A percentile compares a stretch with the other conserved stretches of the same genome.
Conservation (phyloP, 2,329 filamentous ascomycete genomes). For the Aspergillus candidus region DNA sequence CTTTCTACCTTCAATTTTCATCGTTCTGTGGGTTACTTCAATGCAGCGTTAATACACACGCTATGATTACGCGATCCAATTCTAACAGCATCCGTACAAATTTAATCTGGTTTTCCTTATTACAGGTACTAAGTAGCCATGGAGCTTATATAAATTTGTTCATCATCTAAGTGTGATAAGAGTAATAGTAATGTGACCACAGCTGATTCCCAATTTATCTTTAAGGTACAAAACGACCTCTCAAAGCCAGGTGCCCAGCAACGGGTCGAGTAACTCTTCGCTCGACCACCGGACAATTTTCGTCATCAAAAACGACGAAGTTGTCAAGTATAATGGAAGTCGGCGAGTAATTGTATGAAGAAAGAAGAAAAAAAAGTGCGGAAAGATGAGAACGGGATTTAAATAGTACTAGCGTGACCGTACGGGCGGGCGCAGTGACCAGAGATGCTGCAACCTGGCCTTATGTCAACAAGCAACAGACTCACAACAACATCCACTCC, state of each 20-base stretch:
- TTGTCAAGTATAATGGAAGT: slow-evolving; percentile 50
- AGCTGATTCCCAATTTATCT: slow-evolving; percentile 67
- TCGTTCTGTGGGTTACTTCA: neutral
- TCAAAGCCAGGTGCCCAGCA: slow-evolving; percentile 67
- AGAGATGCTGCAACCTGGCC: slow-evolving; percentile 42
- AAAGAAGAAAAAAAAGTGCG: slow-evolving; percentile 29
- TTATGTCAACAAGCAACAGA: slow-evolving; percentile 29
- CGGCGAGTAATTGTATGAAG: slow-evolving; percentile 45
- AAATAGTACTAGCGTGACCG: slow-evolving; percentile 17
- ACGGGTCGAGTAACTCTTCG: slow-evolving; percentile 60
- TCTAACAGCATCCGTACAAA: too few relatives aligned
- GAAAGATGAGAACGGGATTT: slow-evolving; percentile 23
- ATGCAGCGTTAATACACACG: slow-evolving; percentile 10
- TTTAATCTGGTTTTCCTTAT: neutral
- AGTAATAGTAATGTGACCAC: slow-evolving; percentile 49
- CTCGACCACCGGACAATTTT: slow-evolving; percentile 62
- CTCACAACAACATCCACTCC: slow-evolving; percentile 32
- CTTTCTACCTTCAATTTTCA: slow-evolving; percentile 3
- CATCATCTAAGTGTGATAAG: neutral
- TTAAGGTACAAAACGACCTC: slow-evolving; percentile 55
- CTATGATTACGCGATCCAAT: too few relatives aligned
- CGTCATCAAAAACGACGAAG: slow-evolving; percentile 44
- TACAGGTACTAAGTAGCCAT: slow-evolving; percentile 5
- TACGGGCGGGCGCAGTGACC: slow-evolving; percentile 33
- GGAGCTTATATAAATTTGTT: slow-evolving; percentile 3